These are phyloP conservation scores for Cadophora malorum DNA, from an alignment of 2,329 filamentous ascomycete species.

Conservation along the genomic window DNA sequence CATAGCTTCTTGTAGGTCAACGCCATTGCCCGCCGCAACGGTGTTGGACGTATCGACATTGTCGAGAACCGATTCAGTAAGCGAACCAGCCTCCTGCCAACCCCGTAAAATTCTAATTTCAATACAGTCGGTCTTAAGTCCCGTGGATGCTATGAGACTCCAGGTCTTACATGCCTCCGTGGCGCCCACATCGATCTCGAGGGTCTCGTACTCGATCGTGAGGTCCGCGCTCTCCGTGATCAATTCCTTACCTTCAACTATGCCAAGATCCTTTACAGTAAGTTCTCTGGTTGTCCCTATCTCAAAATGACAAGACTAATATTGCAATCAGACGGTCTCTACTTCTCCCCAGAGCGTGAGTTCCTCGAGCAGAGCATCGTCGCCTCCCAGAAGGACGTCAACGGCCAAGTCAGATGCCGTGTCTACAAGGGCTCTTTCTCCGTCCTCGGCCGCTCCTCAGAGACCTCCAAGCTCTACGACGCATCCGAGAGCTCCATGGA, in stretches of 20 bases:
- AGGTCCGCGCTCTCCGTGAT: slow-evolving; percentile 72
- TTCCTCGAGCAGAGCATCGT: slow-evolving; percentile 71
- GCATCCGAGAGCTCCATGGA: slow-evolving; percentile 73
- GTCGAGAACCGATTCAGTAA: slow-evolving; percentile 74
- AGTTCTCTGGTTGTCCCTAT: slow-evolving; percentile 44
- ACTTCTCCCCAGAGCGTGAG: slow-evolving; percentile 74
- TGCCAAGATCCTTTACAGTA: slow-evolving; percentile 65
- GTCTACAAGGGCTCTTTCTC: slow-evolving; percentile 71
- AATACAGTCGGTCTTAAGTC: slow-evolving; percentile 72
- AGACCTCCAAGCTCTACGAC: slow-evolving; percentile 74
- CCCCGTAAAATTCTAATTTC: not conserved
- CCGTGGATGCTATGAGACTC: slow-evolving; percentile 77
- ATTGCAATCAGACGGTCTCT: slow-evolving; percentile 45
- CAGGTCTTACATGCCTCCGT: slow-evolving; percentile 44
- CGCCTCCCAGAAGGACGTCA: slow-evolving; percentile 65
- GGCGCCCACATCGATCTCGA: slow-evolving; percentile 60
- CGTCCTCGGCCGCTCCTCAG: slow-evolving; percentile 63
- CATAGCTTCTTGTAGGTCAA: slow-evolving; percentile 54
- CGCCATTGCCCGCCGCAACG: slow-evolving; percentile 72
- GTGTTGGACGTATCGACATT: slow-evolving; percentile 83
- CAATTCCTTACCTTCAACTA: slow-evolving; percentile 73
- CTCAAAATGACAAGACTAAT: not conserved
- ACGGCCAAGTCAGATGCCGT: slow-evolving; percentile 66
- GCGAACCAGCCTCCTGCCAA: not conserved
- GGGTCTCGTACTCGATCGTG: slow-evolving; percentile 71